Conservation (phyloP, 1,284 basidiomycete species). For the Singerocomus rubriflavus region DNA sequence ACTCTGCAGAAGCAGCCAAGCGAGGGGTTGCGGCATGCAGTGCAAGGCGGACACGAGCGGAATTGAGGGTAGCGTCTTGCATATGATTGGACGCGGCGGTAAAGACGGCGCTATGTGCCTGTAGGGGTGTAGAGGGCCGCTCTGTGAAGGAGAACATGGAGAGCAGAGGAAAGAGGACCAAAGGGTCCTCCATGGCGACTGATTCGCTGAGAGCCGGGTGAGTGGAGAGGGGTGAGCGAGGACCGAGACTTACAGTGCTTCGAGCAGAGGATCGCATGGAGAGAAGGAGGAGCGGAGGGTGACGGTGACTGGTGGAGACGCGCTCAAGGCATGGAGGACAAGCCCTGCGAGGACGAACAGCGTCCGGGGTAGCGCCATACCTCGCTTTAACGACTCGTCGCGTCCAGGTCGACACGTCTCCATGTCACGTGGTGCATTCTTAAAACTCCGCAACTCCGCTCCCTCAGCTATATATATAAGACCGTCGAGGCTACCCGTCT, state of each 20-base stretch:
- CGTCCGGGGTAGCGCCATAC: slow-evolving; percentile 20
- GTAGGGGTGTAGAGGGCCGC: slow-evolving; percentile 40
- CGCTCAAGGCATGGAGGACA: slow-evolving; percentile 19
- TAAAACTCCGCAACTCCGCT: slow-evolving; percentile 20
- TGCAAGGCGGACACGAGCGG: slow-evolving; percentile 61
- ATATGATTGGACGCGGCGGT: slow-evolving; percentile 46
- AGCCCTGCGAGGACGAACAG: slow-evolving; percentile 21
- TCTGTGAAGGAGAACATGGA: slow-evolving; percentile 20
- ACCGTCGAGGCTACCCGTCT: not conserved
- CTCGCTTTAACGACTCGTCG: slow-evolving; percentile 1
- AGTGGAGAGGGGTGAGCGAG: not conserved
- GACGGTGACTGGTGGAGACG: slow-evolving; percentile 74
- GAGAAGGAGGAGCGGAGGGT: slow-evolving; percentile 80
- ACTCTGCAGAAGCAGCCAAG: slow-evolving; percentile 70
- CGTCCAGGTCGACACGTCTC: slow-evolving; percentile 17
- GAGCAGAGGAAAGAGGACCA: slow-evolving; percentile 27
- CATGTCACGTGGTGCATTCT: slow-evolving; percentile 21
- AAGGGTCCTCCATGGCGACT: slow-evolving; percentile 37
- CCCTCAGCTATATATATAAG: slow-evolving; percentile 7
- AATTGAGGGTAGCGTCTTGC: slow-evolving; percentile 46
- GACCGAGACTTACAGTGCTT: slow-evolving; percentile 65
- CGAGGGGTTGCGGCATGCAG: slow-evolving; percentile 69
- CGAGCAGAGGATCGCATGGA: slow-evolving; percentile 71
- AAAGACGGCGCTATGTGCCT: slow-evolving; percentile 53
- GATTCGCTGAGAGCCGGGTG: slow-evolving; percentile 46